A percentile compares a stretch with the other conserved stretches of the same genome.
These are phyloP conservation scores for Pichia insulana DNA, from an alignment of 805 yeast species.

Conservation along the genomic window DNA sequence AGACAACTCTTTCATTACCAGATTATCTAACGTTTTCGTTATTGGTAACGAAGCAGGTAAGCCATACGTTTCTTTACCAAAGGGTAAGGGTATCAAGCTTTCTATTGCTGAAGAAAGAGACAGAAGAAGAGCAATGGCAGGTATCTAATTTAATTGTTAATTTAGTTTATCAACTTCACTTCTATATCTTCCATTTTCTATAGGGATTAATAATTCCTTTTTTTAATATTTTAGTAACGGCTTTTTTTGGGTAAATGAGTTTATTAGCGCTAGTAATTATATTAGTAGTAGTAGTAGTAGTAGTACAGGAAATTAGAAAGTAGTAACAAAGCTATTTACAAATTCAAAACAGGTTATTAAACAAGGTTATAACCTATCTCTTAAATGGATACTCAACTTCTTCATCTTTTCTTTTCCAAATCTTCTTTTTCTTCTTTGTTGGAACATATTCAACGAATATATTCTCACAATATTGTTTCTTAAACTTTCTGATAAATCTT, in stretches of 20 bases:
- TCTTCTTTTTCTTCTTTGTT: constrained; percentile 77
- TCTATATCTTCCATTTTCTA: constrained; percentile 4
- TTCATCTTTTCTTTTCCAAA: constrained; percentile 86
- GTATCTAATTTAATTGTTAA: constrained; percentile 34
- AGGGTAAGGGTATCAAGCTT: constrained; percentile 98
- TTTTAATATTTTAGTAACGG: constrained; percentile 4
- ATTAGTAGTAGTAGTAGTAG: neutral
- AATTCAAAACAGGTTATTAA: neutral
- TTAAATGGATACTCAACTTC: constrained; percentile 82
- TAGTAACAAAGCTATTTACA: neutral
- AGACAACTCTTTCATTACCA: constrained; percentile 93
- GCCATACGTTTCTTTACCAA: constrained; percentile 92
- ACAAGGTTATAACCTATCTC: constrained; percentile 10
- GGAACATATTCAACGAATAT: constrained; percentile 77
- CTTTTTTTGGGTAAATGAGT: constrained; percentile 7
- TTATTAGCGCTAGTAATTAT: neutral
- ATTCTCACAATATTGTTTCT: constrained; percentile 62
- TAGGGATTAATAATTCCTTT: constrained; percentile 7
- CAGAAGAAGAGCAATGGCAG: constrained; percentile 86
- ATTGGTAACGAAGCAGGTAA: constrained; percentile 87
- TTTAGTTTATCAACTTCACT: constrained; percentile 1
- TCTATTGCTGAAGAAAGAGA: constrained; percentile 96
- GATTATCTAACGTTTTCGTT: constrained; percentile 87
- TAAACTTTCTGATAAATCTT: constrained; percentile 64
- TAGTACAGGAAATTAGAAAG: no score